Conservation (phyloP, 129 eudicot species). For the Centrapalus pauciflorus region DNA sequence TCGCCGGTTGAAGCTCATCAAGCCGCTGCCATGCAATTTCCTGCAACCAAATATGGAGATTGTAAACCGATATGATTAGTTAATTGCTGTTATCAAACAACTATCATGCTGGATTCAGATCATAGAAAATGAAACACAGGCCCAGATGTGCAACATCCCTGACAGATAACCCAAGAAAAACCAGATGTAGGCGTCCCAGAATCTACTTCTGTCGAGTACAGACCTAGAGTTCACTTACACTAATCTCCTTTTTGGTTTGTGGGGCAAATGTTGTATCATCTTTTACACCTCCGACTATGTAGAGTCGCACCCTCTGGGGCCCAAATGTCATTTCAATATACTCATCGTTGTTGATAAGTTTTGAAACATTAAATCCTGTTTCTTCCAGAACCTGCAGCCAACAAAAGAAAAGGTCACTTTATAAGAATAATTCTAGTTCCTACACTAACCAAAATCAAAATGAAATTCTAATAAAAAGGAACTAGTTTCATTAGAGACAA, state of each 20-base stretch:
- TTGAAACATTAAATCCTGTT: conserved; percentile 91
- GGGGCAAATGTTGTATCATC: conserved; percentile 97
- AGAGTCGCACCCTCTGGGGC: conserved; percentile 92
- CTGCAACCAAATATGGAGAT: conserved; percentile 32
- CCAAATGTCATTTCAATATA: conserved; percentile 86
- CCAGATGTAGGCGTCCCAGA: not conserved
- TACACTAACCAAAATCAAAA: not conserved
- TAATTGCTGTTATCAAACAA: not conserved
- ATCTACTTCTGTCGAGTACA: not conserved
- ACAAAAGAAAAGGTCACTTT: conserved; percentile 1
- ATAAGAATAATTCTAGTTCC: not conserved
- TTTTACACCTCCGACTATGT: conserved; percentile 89
- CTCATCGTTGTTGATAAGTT: conserved; percentile 82
- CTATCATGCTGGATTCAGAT: not conserved
- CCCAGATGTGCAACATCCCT: not conserved
- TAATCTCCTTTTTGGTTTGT: conserved; percentile 90
- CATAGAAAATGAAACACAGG: not conserved
- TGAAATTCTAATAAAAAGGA: not conserved
- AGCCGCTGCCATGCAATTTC: conserved; percentile 99
- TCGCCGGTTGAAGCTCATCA: conserved; percentile 83
- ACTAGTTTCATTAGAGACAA: not conserved
- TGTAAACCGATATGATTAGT: not conserved
- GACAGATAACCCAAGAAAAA: no score
- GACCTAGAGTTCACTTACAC: conserved; percentile 55
- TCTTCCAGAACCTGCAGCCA: conserved; percentile 91